Percentiles rank a stretch among this genome's conserved stretches.
Evolutionary conservation across 345 rosid species (phyloP).

Genomic region (Lepidium didymum): DNA sequence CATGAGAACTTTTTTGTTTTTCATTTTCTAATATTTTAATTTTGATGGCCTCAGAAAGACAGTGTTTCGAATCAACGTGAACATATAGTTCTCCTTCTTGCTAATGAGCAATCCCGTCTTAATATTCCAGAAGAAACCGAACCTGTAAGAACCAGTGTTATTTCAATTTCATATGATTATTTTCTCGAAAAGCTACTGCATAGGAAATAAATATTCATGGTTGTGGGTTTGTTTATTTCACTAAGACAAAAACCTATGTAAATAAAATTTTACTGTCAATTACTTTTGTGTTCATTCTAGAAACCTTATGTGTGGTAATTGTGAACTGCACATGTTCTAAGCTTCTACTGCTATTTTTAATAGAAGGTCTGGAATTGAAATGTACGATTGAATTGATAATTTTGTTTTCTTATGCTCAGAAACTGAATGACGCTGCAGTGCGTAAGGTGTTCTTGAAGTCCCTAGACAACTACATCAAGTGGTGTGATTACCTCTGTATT

Average conservation of each 20-base stretch:
- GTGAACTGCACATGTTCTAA: neutral
- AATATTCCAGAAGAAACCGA: slow-evolving; percentile 55
- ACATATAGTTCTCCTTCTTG: slow-evolving; percentile 83
- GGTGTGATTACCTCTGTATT: slow-evolving; percentile 84
- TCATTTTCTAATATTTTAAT: slow-evolving; percentile 3
- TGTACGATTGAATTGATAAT: neutral
- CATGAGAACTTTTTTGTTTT: neutral
- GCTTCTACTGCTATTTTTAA: neutral
- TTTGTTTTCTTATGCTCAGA: slow-evolving; percentile 34
- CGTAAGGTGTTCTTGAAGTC: slow-evolving; percentile 69
- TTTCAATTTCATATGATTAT: neutral
- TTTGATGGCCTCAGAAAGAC: slow-evolving; percentile 60
- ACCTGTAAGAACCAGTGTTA: slow-evolving; percentile 49
- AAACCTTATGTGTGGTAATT: neutral
- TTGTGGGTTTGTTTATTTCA: neutral
- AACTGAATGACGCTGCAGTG: slow-evolving; percentile 71
- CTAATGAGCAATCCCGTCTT: slow-evolving; percentile 89
- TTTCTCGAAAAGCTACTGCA: neutral
- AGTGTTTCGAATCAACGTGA: slow-evolving; percentile 94
- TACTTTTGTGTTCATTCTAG: neutral
- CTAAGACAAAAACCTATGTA: neutral
- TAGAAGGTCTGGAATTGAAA: neutral
- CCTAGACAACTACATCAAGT: slow-evolving; percentile 78
- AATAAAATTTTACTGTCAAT: neutral
- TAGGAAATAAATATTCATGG: neutral